Conservation (phyloP, 306 rosid species). For the Pyrus communis region DNA sequence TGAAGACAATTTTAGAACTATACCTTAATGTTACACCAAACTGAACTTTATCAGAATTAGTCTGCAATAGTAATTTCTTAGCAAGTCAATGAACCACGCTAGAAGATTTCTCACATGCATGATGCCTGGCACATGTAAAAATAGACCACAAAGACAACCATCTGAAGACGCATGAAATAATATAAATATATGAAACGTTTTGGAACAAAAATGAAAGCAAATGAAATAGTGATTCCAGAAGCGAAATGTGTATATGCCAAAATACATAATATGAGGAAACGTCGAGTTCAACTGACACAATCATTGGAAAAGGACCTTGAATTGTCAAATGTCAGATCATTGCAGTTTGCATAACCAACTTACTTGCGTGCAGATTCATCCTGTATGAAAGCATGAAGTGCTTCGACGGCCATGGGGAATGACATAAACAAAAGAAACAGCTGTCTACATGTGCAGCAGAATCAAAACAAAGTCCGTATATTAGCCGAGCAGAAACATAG, state of each 20-base stretch:
- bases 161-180: background rate
- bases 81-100: background rate
- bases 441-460: slow-evolving; percentile 84
- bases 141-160: background rate
- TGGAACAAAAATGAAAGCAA: background rate
- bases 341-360: slow-evolving; percentile 28
- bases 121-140: background rate
- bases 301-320: background rate
- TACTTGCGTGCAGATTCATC: slow-evolving; percentile 99
- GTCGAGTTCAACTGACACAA: background rate
- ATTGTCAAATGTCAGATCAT: background rate
- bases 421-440: slow-evolving; percentile 97
- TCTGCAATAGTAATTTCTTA: background rate
- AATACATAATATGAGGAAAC: background rate
- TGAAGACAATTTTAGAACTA: background rate
- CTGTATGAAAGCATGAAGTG: slow-evolving; percentile 91
- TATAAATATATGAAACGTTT: background rate
- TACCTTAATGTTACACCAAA: background rate
- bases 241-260: background rate
- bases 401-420: slow-evolving; percentile 94
- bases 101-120: background rate
- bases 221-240: background rate
- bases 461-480: slow-evolving; percentile 34
- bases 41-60: background rate
- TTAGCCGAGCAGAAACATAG: slow-evolving; percentile 34